Conservation (phyloP, 2,329 filamentous ascomycete species). For the Macrophomina phaseolina region DNA sequence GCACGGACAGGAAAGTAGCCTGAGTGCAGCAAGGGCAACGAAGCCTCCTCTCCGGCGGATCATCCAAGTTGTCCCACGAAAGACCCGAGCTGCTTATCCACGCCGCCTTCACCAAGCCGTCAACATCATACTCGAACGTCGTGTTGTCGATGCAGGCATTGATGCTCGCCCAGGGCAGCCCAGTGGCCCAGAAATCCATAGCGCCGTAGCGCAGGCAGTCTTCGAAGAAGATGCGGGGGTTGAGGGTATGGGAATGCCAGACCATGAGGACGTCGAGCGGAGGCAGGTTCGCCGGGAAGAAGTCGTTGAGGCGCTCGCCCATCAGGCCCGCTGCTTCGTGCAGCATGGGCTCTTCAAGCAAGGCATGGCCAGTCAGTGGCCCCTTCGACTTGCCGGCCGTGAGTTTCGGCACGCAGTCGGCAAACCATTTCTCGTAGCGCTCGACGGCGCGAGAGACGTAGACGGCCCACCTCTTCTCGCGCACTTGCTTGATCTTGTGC, state of each 20-base stretch:
- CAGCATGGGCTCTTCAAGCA: not conserved
- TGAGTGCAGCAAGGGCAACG: conserved; percentile 61
- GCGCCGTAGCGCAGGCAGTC: conserved; percentile 69
- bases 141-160: conserved; percentile 63
- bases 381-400: not conserved
- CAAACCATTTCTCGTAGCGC: conserved; percentile 72
- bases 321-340: not conserved
- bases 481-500: conserved; percentile 41
- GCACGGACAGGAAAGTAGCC: conserved; percentile 47
- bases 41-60: conserved; percentile 55
- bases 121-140: conserved; percentile 62
- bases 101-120: conserved; percentile 48
- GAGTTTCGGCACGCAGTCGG: conserved; percentile 29
- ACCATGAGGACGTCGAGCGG: conserved; percentile 75
- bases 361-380: not conserved
- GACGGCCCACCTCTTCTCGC: conserved; percentile 76
- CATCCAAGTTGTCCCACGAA: conserved; percentile 66
- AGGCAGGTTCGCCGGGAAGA: conserved; percentile 26
- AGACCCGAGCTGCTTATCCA: conserved; percentile 59
- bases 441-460: conserved; percentile 72
- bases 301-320: not conserved
- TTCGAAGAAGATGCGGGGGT: conserved; percentile 75
- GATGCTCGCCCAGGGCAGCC: conserved; percentile 70
- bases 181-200: conserved; percentile 63
- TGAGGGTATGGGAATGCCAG: conserved; percentile 80